These are phyloP conservation scores for Volutella citrinella DNA, from an alignment of 2,329 filamentous ascomycete species.

Conservation along the genomic window DNA sequence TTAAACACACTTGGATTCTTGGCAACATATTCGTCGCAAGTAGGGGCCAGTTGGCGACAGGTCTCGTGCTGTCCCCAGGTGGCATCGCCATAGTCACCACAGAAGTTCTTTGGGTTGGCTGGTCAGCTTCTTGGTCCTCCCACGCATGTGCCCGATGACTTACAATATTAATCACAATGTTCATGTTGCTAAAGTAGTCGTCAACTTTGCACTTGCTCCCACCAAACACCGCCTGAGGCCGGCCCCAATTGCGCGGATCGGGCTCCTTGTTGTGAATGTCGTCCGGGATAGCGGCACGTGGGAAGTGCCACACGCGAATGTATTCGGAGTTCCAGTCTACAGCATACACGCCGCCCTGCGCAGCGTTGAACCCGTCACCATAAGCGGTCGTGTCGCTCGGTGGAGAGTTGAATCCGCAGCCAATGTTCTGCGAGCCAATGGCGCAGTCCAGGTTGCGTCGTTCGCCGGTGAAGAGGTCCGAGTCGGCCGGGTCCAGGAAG, in stretches of 20 bases:
- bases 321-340: conserved; percentile 66
- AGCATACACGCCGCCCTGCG: conserved; percentile 65
- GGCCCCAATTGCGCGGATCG: conserved; percentile 64
- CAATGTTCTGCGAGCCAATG: conserved; percentile 36
- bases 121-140: no score
- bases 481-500: conserved; percentile 17
- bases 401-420: conserved; percentile 43
- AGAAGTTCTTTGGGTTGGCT: no score
- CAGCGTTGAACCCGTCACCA: conserved; percentile 65
- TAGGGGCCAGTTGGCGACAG: conserved; percentile 39
- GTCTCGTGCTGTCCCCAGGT: conserved; percentile 39
- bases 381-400: conserved; percentile 45
- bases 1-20: conserved; percentile 41
- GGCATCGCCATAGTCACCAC: conserved; percentile 67
- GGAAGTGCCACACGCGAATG: conserved; percentile 77
- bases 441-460: conserved; percentile 34
- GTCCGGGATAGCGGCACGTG: conserved; percentile 59
- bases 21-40: conserved; percentile 46
- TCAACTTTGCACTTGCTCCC: conserved; percentile 62
- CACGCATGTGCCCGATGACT: conserved; percentile 14
- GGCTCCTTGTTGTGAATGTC: conserved; percentile 62
- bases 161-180: conserved; percentile 69
- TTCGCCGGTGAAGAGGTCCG: conserved; percentile 23
- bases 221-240: conserved; percentile 68
- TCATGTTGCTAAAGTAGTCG: conserved; percentile 63